Evolutionary conservation across 805 yeast genomes (phyloP).

Genomic region (Gaillardinia entomophila): DNA sequence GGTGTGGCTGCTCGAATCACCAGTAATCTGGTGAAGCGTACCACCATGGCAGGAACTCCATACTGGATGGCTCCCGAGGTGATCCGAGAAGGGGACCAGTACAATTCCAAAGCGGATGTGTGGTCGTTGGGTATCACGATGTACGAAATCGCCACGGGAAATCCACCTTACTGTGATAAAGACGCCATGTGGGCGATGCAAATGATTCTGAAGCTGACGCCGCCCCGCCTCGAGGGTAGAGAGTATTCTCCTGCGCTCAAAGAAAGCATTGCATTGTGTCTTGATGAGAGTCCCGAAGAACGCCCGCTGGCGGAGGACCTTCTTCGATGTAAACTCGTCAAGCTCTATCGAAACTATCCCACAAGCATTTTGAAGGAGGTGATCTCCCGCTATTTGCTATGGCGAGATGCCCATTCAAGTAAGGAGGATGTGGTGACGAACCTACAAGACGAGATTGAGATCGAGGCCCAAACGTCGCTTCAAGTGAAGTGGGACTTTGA

Average conservation of each 20-base stretch:
- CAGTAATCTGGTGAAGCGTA: conserved; percentile 67
- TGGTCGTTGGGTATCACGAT: conserved; percentile 97
- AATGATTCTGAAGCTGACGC: conserved; percentile 84
- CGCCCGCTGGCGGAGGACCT: conserved; percentile 85
- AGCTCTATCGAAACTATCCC: conserved; percentile 52
- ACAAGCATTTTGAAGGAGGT: conserved; percentile 65
- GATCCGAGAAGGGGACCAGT: conserved; percentile 80
- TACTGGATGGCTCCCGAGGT: conserved; percentile 99
- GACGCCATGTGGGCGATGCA: conserved; percentile 96
- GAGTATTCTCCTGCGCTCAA: conserved; percentile 71
- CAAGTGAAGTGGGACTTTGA: conserved; percentile 87
- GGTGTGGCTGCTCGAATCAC: conserved; percentile 96
- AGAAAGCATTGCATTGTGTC: conserved; percentile 84
- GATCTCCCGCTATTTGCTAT: conserved; percentile 62
- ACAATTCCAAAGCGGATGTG: conserved; percentile 89
- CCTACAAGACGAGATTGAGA: conserved; percentile 9
- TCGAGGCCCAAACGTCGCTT: conserved; percentile 13
- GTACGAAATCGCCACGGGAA: conserved; percentile 93
- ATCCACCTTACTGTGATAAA: conserved; percentile 94
- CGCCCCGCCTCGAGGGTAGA: conserved; percentile 91
- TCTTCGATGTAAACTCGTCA: conserved; percentile 66
- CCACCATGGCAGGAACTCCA: conserved; percentile 94
- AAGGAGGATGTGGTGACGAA: conserved; percentile 44
- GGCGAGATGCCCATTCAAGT: conserved; percentile 64
- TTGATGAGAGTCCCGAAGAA: conserved; percentile 90